Evolutionary conservation across 257 asterid species (phyloP).

Genomic region (Agastache rugosa): DNA sequence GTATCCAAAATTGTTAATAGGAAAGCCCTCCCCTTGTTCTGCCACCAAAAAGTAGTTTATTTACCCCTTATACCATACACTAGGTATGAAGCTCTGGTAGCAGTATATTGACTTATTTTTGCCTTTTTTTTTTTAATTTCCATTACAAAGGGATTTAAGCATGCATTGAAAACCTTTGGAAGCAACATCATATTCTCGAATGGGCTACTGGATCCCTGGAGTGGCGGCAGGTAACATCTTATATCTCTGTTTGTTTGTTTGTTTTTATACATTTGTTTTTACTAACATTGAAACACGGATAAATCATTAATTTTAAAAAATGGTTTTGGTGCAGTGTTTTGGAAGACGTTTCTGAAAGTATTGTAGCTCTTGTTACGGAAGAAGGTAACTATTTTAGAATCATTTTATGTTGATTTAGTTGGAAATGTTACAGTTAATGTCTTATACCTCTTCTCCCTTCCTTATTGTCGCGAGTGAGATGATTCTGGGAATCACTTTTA

Average conservation of each 20-base stretch:
- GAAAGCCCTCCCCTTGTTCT: neutral
- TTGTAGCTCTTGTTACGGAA: slow-evolving; percentile 80
- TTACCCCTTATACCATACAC: neutral
- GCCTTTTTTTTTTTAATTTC: slow-evolving; percentile 12
- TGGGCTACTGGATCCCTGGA: slow-evolving; percentile 95
- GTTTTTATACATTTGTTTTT: neutral
- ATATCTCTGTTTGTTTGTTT: neutral
- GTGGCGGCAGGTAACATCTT: slow-evolving; percentile 82
- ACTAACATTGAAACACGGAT: neutral
- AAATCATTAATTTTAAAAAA: slow-evolving; percentile 20
- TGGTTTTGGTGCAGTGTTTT: slow-evolving; percentile 65
- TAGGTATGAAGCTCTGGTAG: neutral
- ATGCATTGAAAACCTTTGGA: slow-evolving; percentile 66
- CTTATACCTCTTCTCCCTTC: neutral
- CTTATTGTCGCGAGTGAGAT: neutral
- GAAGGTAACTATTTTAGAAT: slow-evolving; percentile 55
- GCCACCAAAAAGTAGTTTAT: neutral
- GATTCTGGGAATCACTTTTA: neutral
- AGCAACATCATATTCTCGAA: slow-evolving; percentile 96
- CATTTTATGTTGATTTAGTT: neutral
- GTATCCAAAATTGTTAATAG: slow-evolving; percentile 6
- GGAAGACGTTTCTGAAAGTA: slow-evolving; percentile 75
- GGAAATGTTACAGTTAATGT: neutral
- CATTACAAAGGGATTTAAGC: slow-evolving; percentile 61
- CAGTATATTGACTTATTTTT: slow-evolving; percentile 25